Evolutionary conservation across 1,284 basidiomycete species (phyloP), one percentile per base, ranked within the genome.

Genomic region (Ceratobasidium sp.): DNA sequence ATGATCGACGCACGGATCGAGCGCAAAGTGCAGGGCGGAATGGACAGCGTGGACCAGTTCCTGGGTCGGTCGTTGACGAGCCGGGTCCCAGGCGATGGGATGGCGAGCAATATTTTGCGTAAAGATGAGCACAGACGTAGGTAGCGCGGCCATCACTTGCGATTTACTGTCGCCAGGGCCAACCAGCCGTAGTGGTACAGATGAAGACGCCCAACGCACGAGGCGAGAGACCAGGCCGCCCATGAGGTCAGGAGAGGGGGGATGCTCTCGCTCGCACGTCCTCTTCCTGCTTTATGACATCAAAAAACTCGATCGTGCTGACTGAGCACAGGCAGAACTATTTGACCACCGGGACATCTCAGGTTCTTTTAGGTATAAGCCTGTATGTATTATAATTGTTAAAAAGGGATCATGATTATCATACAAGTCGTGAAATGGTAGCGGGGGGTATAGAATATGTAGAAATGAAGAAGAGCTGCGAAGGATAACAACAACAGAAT

Each of bases 71-170:
- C 73, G 45, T 14, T 73, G 74, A 8, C 50, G 62, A 16, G 72
- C 53, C 21, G 75, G 73, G 32, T 74, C 72, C 75, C 75, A 76
- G 36, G 75, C 72, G 23, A 76, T 76, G 26, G 75, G 72, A 53
- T 75, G 72, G 32, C 75, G 73, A 26, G 74, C 73, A 41, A 72
- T 76, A 61, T 76, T 75, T 34, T 76, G 75, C 1, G 75, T 76
- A 52, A 73, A 76, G 8, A 76, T n/a, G 36, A 75, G 71, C 43
- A 70, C 62, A 26, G 65, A 67, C 16, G 70, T 62, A 18, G 74
- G 73, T 28, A 65, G 2, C 36, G n/a, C 16, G 3, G 28, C 21
- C 36, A 32, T 62, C n/a, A 28, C 36, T 26, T 32, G 34, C 14
- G 64, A 10, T 36, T 57, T 57, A n/a, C 6, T 50, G 46, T n/a